Percentiles rank a stretch among this genome's conserved stretches.
Evolutionary conservation across 1,284 basidiomycete species (phyloP).

Genomic region (Malassezia brasiliensis): DNA sequence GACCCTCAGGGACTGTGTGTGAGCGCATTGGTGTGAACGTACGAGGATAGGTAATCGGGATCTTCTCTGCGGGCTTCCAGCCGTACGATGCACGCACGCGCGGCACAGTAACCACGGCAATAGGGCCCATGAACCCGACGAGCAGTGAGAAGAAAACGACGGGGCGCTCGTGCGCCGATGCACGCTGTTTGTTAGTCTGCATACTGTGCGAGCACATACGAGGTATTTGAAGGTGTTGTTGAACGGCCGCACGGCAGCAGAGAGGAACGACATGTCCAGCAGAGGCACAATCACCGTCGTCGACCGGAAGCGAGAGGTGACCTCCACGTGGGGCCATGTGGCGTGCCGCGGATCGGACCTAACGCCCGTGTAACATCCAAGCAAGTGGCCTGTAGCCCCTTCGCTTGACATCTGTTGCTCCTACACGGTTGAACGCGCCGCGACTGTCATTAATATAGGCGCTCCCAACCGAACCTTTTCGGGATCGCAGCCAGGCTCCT

Average conservation of each 20-base stretch:
- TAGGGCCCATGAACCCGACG: constrained; percentile 60
- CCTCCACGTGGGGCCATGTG: constrained; percentile 8
- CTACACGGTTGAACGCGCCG: too few relatives aligned
- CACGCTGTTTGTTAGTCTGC: constrained; percentile 52
- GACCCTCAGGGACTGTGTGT: constrained; percentile 32
- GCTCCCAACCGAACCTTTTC: too few relatives aligned
- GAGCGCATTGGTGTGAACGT: constrained; percentile 47
- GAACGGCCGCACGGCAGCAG: constrained; percentile 30
- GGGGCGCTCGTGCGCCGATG: constrained; percentile 80
- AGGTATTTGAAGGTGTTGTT: constrained; percentile 39
- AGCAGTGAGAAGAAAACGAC: constrained; percentile 79
- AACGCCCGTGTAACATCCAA: too few relatives aligned
- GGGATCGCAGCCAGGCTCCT: too few relatives aligned
- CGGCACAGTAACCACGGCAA: constrained; percentile 66
- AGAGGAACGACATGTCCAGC: constrained; percentile 18
- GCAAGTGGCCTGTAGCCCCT: too few relatives aligned
- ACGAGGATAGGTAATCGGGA: constrained; percentile 81
- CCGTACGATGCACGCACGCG: constrained; percentile 65
- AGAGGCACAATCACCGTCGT: background rate
- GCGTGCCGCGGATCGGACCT: background rate
- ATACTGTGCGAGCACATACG: constrained; percentile 18
- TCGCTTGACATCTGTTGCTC: too few relatives aligned
- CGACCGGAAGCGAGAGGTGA: background rate
- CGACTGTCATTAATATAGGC: too few relatives aligned
- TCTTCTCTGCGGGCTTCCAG: constrained; percentile 62